A percentile compares a stretch with the other conserved stretches of the same genome.
Evolutionary conservation across 2,329 filamentous ascomycete species (phyloP).

Genomic region (Ascochyta fabae): DNA sequence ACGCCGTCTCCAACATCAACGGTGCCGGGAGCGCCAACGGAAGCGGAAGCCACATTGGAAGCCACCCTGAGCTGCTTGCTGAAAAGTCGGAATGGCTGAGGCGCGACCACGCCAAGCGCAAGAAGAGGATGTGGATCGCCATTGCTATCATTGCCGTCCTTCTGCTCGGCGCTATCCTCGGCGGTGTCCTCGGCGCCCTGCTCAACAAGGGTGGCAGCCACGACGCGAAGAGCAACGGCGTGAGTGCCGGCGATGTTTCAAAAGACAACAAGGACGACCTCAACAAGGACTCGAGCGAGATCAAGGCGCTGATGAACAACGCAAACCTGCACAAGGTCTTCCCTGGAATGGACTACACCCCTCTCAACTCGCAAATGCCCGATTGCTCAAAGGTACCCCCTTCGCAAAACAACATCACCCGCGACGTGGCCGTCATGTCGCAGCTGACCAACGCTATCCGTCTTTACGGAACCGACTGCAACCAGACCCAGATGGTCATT

Average conservation of each 20-base stretch:
- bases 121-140: constrained; percentile 72
- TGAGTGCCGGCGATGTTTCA: constrained; percentile 52
- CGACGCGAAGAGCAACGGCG: constrained; percentile 29
- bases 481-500: constrained; percentile 93
- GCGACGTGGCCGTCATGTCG: constrained; percentile 86
- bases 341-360: constrained; percentile 93
- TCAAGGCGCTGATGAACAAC: constrained; percentile 83
- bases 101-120: constrained; percentile 61
- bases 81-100: constrained; percentile 73
- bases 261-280: constrained; percentile 77
- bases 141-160: constrained; percentile 68
- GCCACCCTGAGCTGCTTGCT: constrained; percentile 32
- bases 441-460: constrained; percentile 88
- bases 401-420: constrained; percentile 92
- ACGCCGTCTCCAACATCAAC: constrained; percentile 55
- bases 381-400: constrained; percentile 78
- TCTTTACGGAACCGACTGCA: constrained; percentile 95
- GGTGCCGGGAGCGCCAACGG: constrained; percentile 20
- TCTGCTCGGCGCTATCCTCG: constrained; percentile 73
- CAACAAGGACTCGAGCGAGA: constrained; percentile 75
- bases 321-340: constrained; percentile 87
- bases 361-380: constrained; percentile 88
- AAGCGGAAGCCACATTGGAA: constrained; percentile 7
- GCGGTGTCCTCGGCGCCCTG: constrained; percentile 76
- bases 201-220: constrained; percentile 57